Evolutionary conservation across 2,329 filamentous ascomycete species (phyloP).

Genomic region (Shiraia sp.): DNA sequence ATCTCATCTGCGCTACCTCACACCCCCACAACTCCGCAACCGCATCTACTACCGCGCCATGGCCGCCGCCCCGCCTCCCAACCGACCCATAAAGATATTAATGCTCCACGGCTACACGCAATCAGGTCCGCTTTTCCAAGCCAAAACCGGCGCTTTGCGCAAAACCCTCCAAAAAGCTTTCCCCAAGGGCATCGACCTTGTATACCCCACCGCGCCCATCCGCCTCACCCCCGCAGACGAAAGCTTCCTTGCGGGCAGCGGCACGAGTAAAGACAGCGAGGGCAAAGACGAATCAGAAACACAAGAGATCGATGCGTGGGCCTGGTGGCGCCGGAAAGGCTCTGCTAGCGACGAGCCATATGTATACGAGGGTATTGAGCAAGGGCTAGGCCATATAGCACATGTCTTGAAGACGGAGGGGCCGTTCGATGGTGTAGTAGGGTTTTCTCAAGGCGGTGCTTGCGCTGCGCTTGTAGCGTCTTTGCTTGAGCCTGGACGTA

Average conservation of each 20-base stretch:
- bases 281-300: conserved; percentile 46
- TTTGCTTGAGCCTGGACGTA: conserved; percentile 64
- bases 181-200: conserved; percentile 53
- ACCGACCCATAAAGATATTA: conserved; percentile 49
- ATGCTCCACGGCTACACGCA: conserved; percentile 79
- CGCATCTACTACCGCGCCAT: conserved; percentile 33
- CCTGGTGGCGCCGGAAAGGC: conserved; percentile 79
- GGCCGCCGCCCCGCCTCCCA: conserved; percentile 33
- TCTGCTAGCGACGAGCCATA: conserved; percentile 44
- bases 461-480: conserved; percentile 73
- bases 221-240: conserved; percentile 52
- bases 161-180: conserved; percentile 80
- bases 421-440: conserved; percentile 43
- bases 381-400: conserved; percentile 68
- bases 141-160: conserved; percentile 84
- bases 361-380: conserved; percentile 69
- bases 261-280: conserved; percentile 18
- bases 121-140: conserved; percentile 80
- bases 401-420: conserved; percentile 31
- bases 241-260: conserved; percentile 52
- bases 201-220: conserved; percentile 54
- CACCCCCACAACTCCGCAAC: conserved; percentile 16
- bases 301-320: conserved; percentile 70
- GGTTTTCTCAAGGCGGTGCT: conserved; percentile 50
- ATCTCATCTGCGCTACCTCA: conserved; percentile 15